Base-by-base conservation (phyloP, 1,139 yeast species). In the Blastobotrys persicus region DNA sequence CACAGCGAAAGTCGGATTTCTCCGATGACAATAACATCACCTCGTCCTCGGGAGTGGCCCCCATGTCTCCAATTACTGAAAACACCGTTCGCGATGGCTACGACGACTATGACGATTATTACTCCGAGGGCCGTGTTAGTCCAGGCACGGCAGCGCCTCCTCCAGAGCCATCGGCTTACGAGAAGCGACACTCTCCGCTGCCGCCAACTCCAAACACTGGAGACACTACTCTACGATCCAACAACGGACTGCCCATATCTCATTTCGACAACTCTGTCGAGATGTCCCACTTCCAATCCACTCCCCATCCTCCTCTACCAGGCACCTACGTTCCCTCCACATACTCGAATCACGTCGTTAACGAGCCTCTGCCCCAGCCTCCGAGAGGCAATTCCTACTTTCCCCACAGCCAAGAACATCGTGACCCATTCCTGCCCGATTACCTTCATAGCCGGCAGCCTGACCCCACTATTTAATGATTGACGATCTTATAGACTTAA, bases 341-440 rank as follows among this genome's bases (percentile, higher is more conserved):
- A 20, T 20, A 28, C 18, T 19, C 41, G 19, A 18, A 17, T 6
- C 12, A 23, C 31, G 17, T 23, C 12, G 9, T 18, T 23, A 5
- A 31, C 6, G 26, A 28, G 14, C 34, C 35, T 9, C 14, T 41
- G 9, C 34, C 35, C 5, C 13, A n/a, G 12, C 23, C 39, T 9
- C 41, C 38, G 23, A 39, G 33, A 12, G 45, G 45, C 5, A 39
- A 38, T 23, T 32, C 43, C 4, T 42, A 45, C 26, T 48, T 38
- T 11, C 35, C 37, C 38, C 45, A 43, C 38, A 44, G 44, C 14
- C 38, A 32, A 13, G 35, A 32, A 19, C 45, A 42, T 11, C 26
- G 18, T 12, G 53, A 50, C 32, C 53, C 53, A 18, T 50, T 50
- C 31, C 26, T 45, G 35, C 53, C 53, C n/a, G 53, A 50, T 43